phyloP scores from a whole-genome alignment of 768 basidiomycete species.

The Serendipita indica region DNA sequence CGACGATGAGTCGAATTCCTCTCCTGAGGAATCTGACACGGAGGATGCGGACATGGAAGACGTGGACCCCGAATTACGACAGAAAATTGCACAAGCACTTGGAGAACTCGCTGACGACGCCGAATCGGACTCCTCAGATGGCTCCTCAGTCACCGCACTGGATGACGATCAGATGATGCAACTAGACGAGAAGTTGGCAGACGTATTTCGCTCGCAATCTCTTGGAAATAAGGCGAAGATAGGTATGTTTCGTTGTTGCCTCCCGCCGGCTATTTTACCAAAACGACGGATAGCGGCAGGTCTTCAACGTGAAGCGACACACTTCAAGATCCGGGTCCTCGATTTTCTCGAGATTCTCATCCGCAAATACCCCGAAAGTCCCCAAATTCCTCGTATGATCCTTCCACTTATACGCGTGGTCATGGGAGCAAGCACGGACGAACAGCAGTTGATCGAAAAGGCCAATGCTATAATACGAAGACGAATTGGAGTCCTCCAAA shows the following conservation, averaged over 20 bases:
- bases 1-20: constrained; percentile 18
- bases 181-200: constrained; percentile 81
- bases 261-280: not conserved
- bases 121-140: constrained; percentile 36
- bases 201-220: constrained; percentile 60
- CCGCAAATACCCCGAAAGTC: constrained; percentile 62
- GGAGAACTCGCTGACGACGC: constrained; percentile 41
- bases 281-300: constrained; percentile 35
- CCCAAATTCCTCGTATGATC: constrained; percentile 50
- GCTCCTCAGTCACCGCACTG: constrained; percentile 43
- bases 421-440: constrained; percentile 50
- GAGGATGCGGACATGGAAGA: constrained; percentile 35
- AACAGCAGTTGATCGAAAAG: constrained; percentile 81
- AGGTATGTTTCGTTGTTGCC: constrained; percentile 30
- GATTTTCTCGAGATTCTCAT: constrained; percentile 84
- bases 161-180: constrained; percentile 98
- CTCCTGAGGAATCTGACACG: constrained; percentile 7
- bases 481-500: constrained; percentile 62
- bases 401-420: constrained; percentile 66
- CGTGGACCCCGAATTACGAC: constrained; percentile 41
- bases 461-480: constrained; percentile 62
- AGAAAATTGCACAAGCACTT: constrained; percentile 48
- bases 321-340: constrained; percentile 92
- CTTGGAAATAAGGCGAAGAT: constrained; percentile 47
- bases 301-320: constrained; percentile 74